Conservation (phyloP, 2,329 filamentous ascomycete genomes). For the Blumeriella jaapii region DNA sequence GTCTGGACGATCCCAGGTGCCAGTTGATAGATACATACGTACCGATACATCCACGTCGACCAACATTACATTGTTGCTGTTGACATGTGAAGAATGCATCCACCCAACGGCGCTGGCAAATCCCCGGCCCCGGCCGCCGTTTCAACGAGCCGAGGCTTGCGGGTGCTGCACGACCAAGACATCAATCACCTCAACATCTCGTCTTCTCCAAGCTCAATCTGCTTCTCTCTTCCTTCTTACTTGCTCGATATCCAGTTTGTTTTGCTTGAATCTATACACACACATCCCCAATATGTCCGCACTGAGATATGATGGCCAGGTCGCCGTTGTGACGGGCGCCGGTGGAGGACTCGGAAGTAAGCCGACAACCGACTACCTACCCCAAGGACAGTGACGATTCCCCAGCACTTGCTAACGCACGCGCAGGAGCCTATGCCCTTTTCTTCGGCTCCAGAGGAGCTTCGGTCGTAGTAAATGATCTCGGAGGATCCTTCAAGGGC, state of each 20-base stretch:
- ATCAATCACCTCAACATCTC: slow-evolving; percentile 1
- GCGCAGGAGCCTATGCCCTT: slow-evolving; percentile 69
- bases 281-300: slow-evolving; percentile 46
- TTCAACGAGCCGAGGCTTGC: too few relatives aligned
- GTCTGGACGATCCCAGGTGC: too few relatives aligned
- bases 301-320: slow-evolving; percentile 75
- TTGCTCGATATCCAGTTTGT: slow-evolving; percentile 1
- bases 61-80: too few relatives aligned
- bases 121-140: too few relatives aligned
- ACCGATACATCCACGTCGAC: too few relatives aligned
- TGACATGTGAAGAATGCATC: too few relatives aligned
- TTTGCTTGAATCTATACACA: too few relatives aligned
- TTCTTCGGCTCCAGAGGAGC: slow-evolving; percentile 89
- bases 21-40: too few relatives aligned
- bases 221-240: slow-evolving; percentile 4
- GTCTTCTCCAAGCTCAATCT: neutral
- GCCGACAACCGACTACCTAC: slow-evolving; percentile 37
- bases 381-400: too few relatives aligned
- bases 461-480: slow-evolving; percentile 92
- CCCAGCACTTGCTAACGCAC: too few relatives aligned
- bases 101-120: too few relatives aligned
- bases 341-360: slow-evolving; percentile 60
- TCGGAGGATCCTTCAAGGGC: slow-evolving; percentile 86
- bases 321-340: slow-evolving; percentile 78
- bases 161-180: too few relatives aligned